A percentile compares a stretch with the other conserved stretches of the same genome.
phyloP scores from a whole-genome alignment of 306 rosid species.

The Calophaca sinica region DNA sequence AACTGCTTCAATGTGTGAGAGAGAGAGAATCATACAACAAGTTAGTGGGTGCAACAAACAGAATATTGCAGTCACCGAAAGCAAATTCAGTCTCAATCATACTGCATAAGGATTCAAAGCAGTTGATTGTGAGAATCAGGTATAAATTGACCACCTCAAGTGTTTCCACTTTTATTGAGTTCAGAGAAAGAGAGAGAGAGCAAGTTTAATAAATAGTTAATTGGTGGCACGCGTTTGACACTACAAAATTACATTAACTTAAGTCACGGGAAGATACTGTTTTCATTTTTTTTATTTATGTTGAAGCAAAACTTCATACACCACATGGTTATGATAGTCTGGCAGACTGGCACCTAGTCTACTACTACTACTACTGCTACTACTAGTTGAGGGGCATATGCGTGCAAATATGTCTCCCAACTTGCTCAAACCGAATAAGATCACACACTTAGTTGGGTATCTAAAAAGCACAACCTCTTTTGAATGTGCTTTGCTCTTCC shows the following conservation, averaged over 20 bases:
- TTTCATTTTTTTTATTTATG: conserved; percentile 40
- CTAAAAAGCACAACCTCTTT: conserved; percentile 68
- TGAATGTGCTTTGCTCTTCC: conserved; percentile 56
- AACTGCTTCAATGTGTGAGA: too few relatives aligned
- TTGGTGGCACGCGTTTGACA: conserved; percentile 48
- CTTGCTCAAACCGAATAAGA: conserved; percentile 60
- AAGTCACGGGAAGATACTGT: conserved; percentile 38
- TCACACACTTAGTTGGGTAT: conserved; percentile 58
- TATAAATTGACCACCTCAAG: conserved; percentile 58
- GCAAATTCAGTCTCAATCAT: conserved; percentile 53
- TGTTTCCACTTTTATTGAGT: conserved; percentile 47
- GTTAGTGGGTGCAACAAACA: conserved; percentile 65
- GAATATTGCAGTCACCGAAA: conserved; percentile 64
- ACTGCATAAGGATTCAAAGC: conserved; percentile 64
- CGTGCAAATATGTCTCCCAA: conserved; percentile 61
- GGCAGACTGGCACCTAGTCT: conserved; percentile 27
- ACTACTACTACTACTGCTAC: conserved; percentile 6
- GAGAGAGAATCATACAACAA: conserved; percentile 65
- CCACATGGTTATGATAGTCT: conserved; percentile 42
- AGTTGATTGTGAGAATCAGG: conserved; percentile 64
- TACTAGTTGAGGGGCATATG: conserved; percentile 51
- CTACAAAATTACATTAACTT: conserved; percentile 40
- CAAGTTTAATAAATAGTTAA: conserved; percentile 51
- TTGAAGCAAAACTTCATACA: conserved; percentile 34
- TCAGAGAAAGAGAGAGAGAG: conserved; percentile 27